phyloP scores from a whole-genome alignment of 305 asterid genomes.

The Rubia balearica region DNA sequence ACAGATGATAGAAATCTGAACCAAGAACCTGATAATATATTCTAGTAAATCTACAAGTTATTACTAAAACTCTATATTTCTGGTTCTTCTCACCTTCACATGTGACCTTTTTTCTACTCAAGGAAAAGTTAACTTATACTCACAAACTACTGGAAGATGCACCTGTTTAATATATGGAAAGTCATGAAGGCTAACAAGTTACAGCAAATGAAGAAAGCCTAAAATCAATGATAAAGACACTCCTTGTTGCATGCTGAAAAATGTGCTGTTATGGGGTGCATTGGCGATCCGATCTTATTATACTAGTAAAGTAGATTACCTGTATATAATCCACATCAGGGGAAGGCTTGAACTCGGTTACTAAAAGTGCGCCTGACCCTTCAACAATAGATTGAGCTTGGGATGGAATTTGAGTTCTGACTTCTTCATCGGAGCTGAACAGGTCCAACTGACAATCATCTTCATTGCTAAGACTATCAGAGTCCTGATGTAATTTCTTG shows the following conservation, averaged over 20 bases:
- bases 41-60: neutral
- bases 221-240: neutral
- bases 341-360: slow-evolving; percentile 64
- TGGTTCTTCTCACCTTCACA: neutral
- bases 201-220: neutral
- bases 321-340: slow-evolving; percentile 97
- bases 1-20: neutral
- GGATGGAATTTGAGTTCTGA: slow-evolving; percentile 64
- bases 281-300: neutral
- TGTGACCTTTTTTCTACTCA: neutral
- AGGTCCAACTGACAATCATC: slow-evolving; percentile 43
- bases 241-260: neutral
- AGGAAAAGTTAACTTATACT: neutral
- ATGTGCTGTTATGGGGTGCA: neutral
- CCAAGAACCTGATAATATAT: neutral
- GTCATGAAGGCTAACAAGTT: neutral
- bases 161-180: neutral
- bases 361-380: slow-evolving; percentile 73
- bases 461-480: slow-evolving; percentile 32
- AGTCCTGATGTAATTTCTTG: slow-evolving; percentile 37
- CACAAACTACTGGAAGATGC: slow-evolving; percentile 5
- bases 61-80: neutral
- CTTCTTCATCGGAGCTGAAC: slow-evolving; percentile 74
- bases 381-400: slow-evolving; percentile 79
- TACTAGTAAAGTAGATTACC: slow-evolving; percentile 37